phyloP scores from a whole-genome alignment of 139 green algal genomes.

The Trebouxia sp. region DNA sequence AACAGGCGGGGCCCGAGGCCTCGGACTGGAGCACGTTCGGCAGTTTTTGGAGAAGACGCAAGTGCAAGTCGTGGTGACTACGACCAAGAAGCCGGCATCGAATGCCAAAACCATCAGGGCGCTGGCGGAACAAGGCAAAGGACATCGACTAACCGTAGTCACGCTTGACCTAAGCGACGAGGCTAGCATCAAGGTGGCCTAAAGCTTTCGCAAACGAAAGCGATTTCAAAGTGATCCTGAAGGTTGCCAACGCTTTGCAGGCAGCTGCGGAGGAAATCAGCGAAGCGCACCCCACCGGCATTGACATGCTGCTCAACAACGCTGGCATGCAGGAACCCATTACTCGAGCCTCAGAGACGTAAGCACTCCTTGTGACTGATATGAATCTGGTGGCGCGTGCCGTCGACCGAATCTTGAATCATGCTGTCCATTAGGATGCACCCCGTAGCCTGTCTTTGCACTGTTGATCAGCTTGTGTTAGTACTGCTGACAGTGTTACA shows the following conservation, averaged over 20 bases:
- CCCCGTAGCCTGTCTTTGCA: no score
- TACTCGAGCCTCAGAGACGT: neutral
- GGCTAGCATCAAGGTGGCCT: neutral
- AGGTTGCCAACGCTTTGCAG: neutral
- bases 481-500: neutral
- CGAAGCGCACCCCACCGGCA: neutral
- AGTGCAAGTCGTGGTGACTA: neutral
- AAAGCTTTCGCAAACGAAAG: no score
- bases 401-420: no score
- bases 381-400: no score
- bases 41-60: conserved; percentile 9
- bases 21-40: neutral
- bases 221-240: no score
- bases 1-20: neutral
- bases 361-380: no score
- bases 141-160: neutral
- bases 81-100: neutral
- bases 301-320: conserved; percentile 25
- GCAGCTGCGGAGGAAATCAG: neutral
- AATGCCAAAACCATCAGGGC: neutral
- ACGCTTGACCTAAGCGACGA: neutral
- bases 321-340: conserved; percentile 18
- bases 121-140: neutral
- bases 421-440: no score
- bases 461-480: neutral